phyloP scores from a whole-genome alignment of 2,329 filamentous ascomycete genomes.

The Coniochaeta prunicola region DNA sequence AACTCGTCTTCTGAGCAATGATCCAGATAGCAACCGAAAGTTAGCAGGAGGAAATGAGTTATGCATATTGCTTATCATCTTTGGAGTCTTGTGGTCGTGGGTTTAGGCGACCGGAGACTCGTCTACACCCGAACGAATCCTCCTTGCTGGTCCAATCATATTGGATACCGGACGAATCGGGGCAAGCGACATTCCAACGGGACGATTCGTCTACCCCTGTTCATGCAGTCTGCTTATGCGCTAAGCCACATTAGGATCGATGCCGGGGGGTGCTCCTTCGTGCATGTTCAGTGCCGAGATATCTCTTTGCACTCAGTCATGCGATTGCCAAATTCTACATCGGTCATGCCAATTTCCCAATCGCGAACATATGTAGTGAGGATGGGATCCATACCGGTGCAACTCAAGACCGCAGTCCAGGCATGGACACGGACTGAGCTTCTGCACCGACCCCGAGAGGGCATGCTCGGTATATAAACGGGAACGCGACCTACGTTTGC shows the following conservation, averaged over 20 bases:
- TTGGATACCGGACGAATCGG: not conserved
- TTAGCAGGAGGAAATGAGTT: not conserved
- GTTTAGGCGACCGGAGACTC: not conserved
- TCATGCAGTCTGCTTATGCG: constrained; percentile 1
- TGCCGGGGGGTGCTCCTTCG: not conserved
- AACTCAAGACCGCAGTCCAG: not conserved
- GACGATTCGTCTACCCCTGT: not conserved
- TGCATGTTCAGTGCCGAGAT: not conserved
- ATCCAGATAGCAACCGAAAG: not conserved
- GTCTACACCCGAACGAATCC: not conserved
- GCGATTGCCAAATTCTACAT: not conserved
- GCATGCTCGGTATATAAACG: not conserved
- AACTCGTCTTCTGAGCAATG: not conserved
- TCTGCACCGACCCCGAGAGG: not conserved
- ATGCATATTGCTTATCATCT: not conserved
- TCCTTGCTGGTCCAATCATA: not conserved
- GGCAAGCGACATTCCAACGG: not conserved
- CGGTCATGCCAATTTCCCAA: not conserved
- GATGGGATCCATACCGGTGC: not conserved
- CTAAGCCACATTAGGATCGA: not conserved
- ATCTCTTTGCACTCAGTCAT: not conserved
- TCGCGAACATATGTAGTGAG: not conserved
- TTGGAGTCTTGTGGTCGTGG: not conserved
- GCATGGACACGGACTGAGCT: not conserved
- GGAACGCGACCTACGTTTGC: not conserved